These are phyloP conservation scores for Porcisia deanei DNA, from an alignment of 208 protist genomes.

Conservation along the genomic window DNA sequence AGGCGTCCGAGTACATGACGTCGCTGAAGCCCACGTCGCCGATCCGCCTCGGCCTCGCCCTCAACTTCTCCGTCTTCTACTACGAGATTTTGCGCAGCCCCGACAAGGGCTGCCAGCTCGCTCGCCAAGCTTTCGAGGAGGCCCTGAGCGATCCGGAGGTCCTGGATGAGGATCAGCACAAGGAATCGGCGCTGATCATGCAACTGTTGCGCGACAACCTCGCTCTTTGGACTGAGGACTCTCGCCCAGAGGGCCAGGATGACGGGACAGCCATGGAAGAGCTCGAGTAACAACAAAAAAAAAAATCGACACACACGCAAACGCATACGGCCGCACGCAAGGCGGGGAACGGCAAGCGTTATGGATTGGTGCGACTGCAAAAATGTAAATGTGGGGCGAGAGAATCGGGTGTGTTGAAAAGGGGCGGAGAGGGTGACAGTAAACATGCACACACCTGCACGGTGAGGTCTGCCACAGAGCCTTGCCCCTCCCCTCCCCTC, in stretches of 20 bases:
- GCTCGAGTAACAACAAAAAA: slow-evolving; percentile 64
- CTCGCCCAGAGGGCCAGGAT: slow-evolving; percentile 77
- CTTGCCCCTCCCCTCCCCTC: not conserved
- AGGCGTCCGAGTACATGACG: slow-evolving; percentile 81
- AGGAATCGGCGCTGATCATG: slow-evolving; percentile 99
- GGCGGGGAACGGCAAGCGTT: not conserved
- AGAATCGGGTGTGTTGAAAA: too few species aligned
- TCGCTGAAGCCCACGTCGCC: slow-evolving; percentile 94
- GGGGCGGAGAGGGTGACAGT: slow-evolving; percentile 11
- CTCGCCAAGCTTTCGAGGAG: slow-evolving; percentile 98
- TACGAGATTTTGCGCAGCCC: slow-evolving; percentile 99
- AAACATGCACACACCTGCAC: not conserved
- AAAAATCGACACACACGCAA: not conserved
- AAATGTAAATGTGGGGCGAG: too few species aligned
- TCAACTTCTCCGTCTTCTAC: slow-evolving; percentile 99
- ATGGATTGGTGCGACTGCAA: too few species aligned
- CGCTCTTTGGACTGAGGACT: slow-evolving; percentile 97
- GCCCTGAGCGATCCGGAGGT: slow-evolving; percentile 97
- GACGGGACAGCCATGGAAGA: slow-evolving; percentile 89
- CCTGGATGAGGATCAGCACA: slow-evolving; percentile 98
- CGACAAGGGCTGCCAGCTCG: slow-evolving; percentile 96
- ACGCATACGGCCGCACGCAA: not conserved
- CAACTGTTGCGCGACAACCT: slow-evolving; percentile 99
- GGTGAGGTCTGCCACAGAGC: not conserved
- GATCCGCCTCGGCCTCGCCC: slow-evolving; percentile 98